Base-by-base conservation (phyloP, 192 early-diverging fungal genomes). In the Coemansia sp. region DNA sequence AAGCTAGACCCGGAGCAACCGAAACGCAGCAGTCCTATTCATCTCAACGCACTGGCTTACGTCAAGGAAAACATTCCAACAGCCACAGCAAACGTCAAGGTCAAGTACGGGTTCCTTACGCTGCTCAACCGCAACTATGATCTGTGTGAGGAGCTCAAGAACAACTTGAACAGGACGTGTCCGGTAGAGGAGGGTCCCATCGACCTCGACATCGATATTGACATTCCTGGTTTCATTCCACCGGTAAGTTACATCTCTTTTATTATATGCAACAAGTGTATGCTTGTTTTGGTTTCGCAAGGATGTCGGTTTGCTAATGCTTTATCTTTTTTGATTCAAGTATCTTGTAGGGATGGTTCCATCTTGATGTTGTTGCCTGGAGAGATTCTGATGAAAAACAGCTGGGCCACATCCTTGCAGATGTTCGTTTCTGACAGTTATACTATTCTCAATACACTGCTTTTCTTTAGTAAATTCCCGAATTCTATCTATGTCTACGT, bases 101-200 rank as follows among this genome's bases (percentile, higher is more conserved):
- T 81, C 28, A 81, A 71, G 37, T 81, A 70, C 52, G 78, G 78
- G 5, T 68, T 75, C 37, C 45, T 81, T 17, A 74, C 78, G 7
- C 41, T 81, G 48, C 53, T 75, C 34, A 72, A 74, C 54, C 67
- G 72, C 22, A 68, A 74, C 48, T 81, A 81, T 34, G 72, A 81
- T 28, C 20, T 81, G 61, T 81, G 78, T 59, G 40, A 70, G 62
- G 78, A 75, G 61, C 50, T 81, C 11, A 64, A 75, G 62, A 59
- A 37, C 47, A 75, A 75, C 29, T 41, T 81, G 30, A 81, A 81
- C 68, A 81, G 61, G 65, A 75, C 78, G 4, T 81, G 78, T 27
- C 78, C 78, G 0, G 78, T 81, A 2, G 78, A 81, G 45, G 62
- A 70, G 54, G 78, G 78, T 13, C 59, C 55, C 3, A 71, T 81